These are phyloP conservation scores for Moesziomyces sp. DNA, from an alignment of 1,284 basidiomycete genomes.

Conservation along the genomic window DNA sequence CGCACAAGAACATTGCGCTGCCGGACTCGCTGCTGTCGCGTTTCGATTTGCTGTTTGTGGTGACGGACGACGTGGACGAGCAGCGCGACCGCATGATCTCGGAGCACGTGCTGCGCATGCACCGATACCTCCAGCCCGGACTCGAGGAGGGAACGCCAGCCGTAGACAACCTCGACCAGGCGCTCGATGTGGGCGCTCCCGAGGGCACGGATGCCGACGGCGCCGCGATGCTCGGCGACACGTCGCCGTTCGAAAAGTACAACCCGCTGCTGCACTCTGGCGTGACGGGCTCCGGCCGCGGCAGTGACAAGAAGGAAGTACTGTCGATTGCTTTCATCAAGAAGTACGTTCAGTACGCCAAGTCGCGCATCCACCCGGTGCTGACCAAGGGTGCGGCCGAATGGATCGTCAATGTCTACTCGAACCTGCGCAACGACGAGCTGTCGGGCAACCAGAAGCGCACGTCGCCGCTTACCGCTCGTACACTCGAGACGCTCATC, in stretches of 20 bases:
- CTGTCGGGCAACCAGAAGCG: slow-evolving; percentile 90
- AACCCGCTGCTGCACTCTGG: slow-evolving; percentile 95
- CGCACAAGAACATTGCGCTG: slow-evolving; percentile 97
- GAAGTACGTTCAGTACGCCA: slow-evolving; percentile 98
- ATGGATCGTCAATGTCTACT: slow-evolving; percentile 92
- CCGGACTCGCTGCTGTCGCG: slow-evolving; percentile 98
- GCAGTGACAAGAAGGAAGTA: slow-evolving; percentile 76
- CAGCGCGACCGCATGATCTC: slow-evolving; percentile 91
- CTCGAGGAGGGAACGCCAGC: slow-evolving; percentile 87
- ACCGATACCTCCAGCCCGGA: slow-evolving; percentile 94
- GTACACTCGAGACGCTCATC: slow-evolving; percentile 98
- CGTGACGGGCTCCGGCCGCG: slow-evolving; percentile 69
- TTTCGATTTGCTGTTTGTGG: slow-evolving; percentile 98
- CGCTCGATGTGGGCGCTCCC: slow-evolving; percentile 62
- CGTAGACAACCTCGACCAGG: slow-evolving; percentile 80
- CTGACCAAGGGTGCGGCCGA: slow-evolving; percentile 94
- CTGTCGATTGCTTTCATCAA: slow-evolving; percentile 94
- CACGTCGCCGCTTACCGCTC: slow-evolving; percentile 96
- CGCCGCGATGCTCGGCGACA: slow-evolving; percentile 53
- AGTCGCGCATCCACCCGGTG: slow-evolving; percentile 77
- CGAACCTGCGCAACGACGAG: slow-evolving; percentile 90
- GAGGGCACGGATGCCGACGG: slow-evolving; percentile 58
- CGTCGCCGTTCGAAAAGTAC: slow-evolving; percentile 81
- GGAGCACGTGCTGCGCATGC: slow-evolving; percentile 97
- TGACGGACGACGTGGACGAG: slow-evolving; percentile 98